Percentiles rank a stretch among this genome's conserved stretches.
phyloP scores from a whole-genome alignment of 164 flowering plant species.

The Umbellularia californica region DNA sequence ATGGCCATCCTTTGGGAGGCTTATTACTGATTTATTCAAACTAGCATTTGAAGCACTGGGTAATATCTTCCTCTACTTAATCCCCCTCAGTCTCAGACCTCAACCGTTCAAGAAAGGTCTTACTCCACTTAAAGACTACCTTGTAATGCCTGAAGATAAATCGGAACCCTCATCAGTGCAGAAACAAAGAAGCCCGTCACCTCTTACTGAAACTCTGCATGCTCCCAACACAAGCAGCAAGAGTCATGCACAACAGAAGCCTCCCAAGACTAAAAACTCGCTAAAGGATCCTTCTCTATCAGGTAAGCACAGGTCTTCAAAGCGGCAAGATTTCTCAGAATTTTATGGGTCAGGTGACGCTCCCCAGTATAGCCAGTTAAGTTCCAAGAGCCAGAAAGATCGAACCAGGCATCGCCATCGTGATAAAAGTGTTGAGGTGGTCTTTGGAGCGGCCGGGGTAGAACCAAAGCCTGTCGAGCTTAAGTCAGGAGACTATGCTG shows the following conservation, averaged over 20 bases:
- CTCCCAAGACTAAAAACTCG: slow-evolving; percentile 48
- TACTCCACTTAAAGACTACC: slow-evolving; percentile 74
- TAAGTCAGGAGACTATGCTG: slow-evolving; percentile 53
- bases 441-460: slow-evolving; percentile 30
- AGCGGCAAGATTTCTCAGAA: slow-evolving; percentile 68
- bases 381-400: slow-evolving; percentile 72
- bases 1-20: slow-evolving; percentile 89
- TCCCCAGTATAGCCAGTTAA: slow-evolving; percentile 32
- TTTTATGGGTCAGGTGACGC: slow-evolving; percentile 68
- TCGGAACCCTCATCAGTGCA: slow-evolving; percentile 39
- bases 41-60: slow-evolving; percentile 51
- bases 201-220: slow-evolving; percentile 46
- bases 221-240: slow-evolving; percentile 11
- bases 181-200: slow-evolving; percentile 51
- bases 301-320: slow-evolving; percentile 74
- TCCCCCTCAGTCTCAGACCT: slow-evolving; percentile 34
- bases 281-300: slow-evolving; percentile 61
- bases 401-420: slow-evolving; percentile 73
- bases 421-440: slow-evolving; percentile 58
- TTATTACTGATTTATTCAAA: slow-evolving; percentile 59
- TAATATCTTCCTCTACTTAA: slow-evolving; percentile 29
- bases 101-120: slow-evolving; percentile 44
- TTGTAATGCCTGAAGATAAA: slow-evolving; percentile 81
- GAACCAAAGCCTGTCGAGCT: slow-evolving; percentile 61
- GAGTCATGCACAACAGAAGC: slow-evolving; percentile 48